Percentiles rank a stretch among this genome's conserved stretches.
phyloP scores from a whole-genome alignment of 306 rosid species.

The Spatholobus suberectus region DNA sequence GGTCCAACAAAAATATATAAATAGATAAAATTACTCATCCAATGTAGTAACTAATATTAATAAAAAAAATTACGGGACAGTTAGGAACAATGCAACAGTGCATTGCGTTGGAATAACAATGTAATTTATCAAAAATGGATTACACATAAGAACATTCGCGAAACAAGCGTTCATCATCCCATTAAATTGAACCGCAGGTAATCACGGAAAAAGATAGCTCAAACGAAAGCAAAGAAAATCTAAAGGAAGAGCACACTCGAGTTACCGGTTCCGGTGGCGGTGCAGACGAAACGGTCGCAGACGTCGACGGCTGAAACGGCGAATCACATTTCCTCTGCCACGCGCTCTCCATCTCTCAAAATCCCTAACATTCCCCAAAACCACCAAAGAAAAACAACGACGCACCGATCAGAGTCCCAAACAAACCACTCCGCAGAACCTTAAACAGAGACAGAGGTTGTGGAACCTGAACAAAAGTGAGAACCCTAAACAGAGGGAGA shows the following conservation, averaged over 20 bases:
- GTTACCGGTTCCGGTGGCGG: conserved; percentile 35
- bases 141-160: not conserved
- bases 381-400: not conserved
- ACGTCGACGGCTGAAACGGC: conserved; percentile 30
- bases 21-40: not conserved
- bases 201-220: not conserved
- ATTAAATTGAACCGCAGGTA: not conserved
- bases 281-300: conserved; percentile 16
- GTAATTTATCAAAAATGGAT: not conserved
- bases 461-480: not conserved
- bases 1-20: not conserved
- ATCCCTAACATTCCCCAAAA: conserved; percentile 23
- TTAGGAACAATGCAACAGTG: not conserved
- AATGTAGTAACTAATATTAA: not conserved
- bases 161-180: not conserved
- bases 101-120: conserved; percentile 17
- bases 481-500: not conserved
- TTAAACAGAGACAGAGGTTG: not conserved
- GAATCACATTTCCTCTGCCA: conserved; percentile 36
- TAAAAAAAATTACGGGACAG: not conserved
- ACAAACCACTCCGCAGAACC: not conserved
- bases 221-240: not conserved
- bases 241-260: not conserved
- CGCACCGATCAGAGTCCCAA: not conserved
- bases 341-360: conserved; percentile 21